Base-by-base conservation (phyloP, 2,329 filamentous ascomycete genomes). In the Teratosphaeria nubilosa region DNA sequence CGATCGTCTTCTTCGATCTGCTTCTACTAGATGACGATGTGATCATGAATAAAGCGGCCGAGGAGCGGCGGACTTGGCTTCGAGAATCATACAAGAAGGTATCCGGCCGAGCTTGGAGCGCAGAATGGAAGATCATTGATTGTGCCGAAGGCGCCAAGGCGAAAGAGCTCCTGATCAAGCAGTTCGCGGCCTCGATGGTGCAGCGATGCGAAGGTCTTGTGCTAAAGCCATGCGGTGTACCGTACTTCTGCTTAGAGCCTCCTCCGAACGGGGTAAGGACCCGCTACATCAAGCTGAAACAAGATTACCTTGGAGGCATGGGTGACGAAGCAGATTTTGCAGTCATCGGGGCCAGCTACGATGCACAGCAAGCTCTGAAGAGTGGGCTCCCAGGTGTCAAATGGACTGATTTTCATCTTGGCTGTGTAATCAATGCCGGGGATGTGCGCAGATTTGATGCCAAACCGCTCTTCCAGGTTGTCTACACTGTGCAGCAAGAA, bases 261-360 rank as follows among this genome's bases (percentile, higher is more conserved):
- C 51, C 59, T 62, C 10, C 61, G 59, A 55, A 60, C 2, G 59
- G 58, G n/a, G 62, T 62, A 30, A 59, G 57, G 24, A 60, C 60
- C 30, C 63, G 64, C 25, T 68, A 84, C 69, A 88, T 96, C 67
- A 96, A 96, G 73, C 73, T 96, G 50, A 96, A 96, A 72, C 90
- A 90, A 66, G 89, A 94, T 67, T 95, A 95, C 66, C 82, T 95
- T 41, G 78, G 81, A 27, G 84, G 84, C 2, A 83, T 92, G 68
- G 90, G 90, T 0, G 91, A 95, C 60, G 83, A 90, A 31, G 88
- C 88, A 10, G 91, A 96, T 70, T 88, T 96, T 68, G 86, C 87
- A 1, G 79, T 92, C 1, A 76, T 96, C 2, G 91, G 89, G 0
- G 91, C 84, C 5, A 83, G 83, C 20, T 91, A 87, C 64, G 82